Base-by-base conservation (phyloP, 495 filamentous ascomycete genomes). In the Hyphodiscus hymeniophilus region DNA sequence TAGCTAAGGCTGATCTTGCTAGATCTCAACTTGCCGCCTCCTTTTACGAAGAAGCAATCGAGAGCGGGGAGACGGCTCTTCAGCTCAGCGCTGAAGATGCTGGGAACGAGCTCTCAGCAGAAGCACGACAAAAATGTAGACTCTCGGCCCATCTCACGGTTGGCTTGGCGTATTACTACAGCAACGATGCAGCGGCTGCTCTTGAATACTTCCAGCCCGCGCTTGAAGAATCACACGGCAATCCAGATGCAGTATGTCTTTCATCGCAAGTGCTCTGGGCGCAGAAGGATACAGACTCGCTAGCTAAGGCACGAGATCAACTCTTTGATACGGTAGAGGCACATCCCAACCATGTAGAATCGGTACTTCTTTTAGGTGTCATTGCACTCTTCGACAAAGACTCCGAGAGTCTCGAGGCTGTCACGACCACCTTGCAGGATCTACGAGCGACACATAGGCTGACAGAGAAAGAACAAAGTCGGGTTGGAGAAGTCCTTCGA, bases 231-330 rank as follows among this genome's bases (percentile, higher is more conserved):
- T 85, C 85, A 3, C 62, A 77, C 34, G 76, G 77, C 34, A 78
- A 87, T 45, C 86, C 91, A 2, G 87, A 98, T 62, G 84, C 91
- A 3, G 80, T 90, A 13, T 95, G 89, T 58, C 73, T 95, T 13
- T 73, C 97, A 7, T 83, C 89, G 2, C 85, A 97, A 60, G 81
- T 96, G 2, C 73, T 97, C 5, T 98, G 91, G 89, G 89, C 87
- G 2, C 90, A 85, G 59, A 90, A 87, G 20, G 80, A 79, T 1
- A 78, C 84, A 7, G 78, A 84, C 11, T 84, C 89, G 40, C 73
- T 80, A 33, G 74, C 74, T 34, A 77, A 87, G 46, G 88, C 91
- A 11, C 75, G 86, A 4, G 80, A 94, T 40, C 76, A 92, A 48
- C 65, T 97, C 17, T 88, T 94, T 55, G 80, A 81, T 12, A 68